Conservation (phyloP, 495 filamentous ascomycete species). For the Xylaria nigripes region DNA sequence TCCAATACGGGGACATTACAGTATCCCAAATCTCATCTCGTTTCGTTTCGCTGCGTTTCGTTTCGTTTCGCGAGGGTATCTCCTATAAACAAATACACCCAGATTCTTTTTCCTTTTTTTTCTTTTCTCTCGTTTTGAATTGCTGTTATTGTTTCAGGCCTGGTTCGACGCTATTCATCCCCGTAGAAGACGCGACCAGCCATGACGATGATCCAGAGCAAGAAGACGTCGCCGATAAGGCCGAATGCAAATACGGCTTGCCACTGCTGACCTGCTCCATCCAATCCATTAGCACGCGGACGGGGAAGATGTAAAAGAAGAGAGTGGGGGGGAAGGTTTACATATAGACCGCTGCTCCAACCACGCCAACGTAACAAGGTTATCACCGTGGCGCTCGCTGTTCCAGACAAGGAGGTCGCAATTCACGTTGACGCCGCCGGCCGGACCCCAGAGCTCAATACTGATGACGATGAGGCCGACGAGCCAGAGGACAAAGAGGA, state of each 20-base stretch:
- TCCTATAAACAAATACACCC: too few species aligned
- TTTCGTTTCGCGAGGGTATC: too few species aligned
- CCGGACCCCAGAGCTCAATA: constrained; percentile 80
- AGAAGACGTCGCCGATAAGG: constrained; percentile 72
- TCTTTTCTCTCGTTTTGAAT: not conserved
- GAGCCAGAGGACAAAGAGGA: constrained; percentile 88
- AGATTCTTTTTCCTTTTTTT: not conserved
- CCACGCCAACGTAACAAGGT: constrained; percentile 68
- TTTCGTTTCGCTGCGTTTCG: too few species aligned
- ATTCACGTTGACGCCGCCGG: constrained; percentile 65
- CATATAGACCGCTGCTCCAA: constrained; percentile 83
- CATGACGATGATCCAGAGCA: constrained; percentile 94
- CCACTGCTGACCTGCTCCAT: constrained; percentile 52
- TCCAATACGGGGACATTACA: too few species aligned
- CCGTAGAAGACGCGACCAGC: constrained; percentile 77
- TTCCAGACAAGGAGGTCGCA: constrained; percentile 67
- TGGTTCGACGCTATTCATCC: constrained; percentile 3
- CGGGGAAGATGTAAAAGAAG: not conserved
- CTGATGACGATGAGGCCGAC: constrained; percentile 84
- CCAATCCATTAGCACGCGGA: too few species aligned
- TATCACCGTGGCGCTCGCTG: constrained; percentile 50
- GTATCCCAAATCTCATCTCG: too few species aligned
- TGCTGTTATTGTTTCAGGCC: not conserved
- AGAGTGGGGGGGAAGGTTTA: constrained; percentile 30
- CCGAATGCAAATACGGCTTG: constrained; percentile 58